A percentile compares a stretch with the other conserved stretches of the same genome.
These are phyloP conservation scores for Tuber melanosporum DNA, from an alignment of 495 filamentous ascomycete genomes.

Conservation along the genomic window DNA sequence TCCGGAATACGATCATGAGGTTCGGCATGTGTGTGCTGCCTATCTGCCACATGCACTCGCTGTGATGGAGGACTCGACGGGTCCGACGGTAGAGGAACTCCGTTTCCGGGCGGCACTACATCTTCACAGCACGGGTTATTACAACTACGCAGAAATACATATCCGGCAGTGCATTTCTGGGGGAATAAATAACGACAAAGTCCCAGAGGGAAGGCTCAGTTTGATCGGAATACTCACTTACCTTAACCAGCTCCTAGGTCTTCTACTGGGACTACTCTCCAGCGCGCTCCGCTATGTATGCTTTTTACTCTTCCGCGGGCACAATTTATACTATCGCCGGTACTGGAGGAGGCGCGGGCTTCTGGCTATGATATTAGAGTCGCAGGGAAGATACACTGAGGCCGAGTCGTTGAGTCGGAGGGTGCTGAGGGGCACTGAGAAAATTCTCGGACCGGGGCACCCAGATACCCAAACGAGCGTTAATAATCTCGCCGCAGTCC, in stretches of 20 bases:
- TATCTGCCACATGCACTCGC: constrained; percentile 16
- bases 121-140: background rate
- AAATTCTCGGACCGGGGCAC: constrained; percentile 13
- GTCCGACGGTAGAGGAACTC: background rate
- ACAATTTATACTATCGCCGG: background rate
- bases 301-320: background rate
- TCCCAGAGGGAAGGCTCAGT: background rate
- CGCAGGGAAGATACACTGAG: constrained; percentile 37
- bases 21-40: constrained; percentile 7
- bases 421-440: constrained; percentile 13
- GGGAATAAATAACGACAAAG: background rate
- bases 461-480: constrained; percentile 17
- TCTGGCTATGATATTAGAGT: constrained; percentile 16
- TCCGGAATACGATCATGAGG: background rate
- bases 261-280: background rate
- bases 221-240: background rate
- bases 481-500: constrained; percentile 26
- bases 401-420: constrained; percentile 29
- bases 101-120: background rate
- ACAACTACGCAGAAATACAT: constrained; percentile 6
- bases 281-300: background rate
- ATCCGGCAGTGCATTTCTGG: background rate
- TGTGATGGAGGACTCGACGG: background rate
- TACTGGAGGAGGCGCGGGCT: background rate
- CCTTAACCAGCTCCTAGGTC: background rate